Percentiles rank a stretch among this genome's conserved stretches.
phyloP scores from a whole-genome alignment of 495 filamentous ascomycete genomes.

The Xylaria nigripes region DNA sequence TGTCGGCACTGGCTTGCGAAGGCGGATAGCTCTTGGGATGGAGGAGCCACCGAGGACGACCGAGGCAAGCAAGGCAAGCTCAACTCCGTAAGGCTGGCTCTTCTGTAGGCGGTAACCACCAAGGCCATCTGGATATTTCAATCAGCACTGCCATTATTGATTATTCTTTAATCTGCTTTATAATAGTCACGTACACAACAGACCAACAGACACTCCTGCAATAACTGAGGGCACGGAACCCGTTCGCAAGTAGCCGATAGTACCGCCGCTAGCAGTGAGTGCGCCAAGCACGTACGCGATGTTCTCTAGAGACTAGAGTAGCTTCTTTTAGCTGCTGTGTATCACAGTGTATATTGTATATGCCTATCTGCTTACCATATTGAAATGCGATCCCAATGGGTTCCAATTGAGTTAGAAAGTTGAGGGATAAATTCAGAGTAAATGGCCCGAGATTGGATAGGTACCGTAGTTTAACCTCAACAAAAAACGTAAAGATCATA shows the following conservation, averaged over 20 bases:
- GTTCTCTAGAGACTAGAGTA: constrained; percentile 17
- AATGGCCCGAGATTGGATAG: neutral
- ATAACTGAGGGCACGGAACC: constrained; percentile 77
- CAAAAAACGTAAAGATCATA: neutral
- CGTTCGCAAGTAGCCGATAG: constrained; percentile 71
- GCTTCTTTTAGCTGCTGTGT: neutral
- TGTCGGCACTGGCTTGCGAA: constrained; percentile 67
- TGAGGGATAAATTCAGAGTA: neutral
- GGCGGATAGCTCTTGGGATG: constrained; percentile 74
- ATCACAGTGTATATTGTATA: neutral
- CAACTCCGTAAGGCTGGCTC: constrained; percentile 61
- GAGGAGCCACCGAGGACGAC: constrained; percentile 71
- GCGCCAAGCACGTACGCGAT: constrained; percentile 66
- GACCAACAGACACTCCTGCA: constrained; percentile 75
- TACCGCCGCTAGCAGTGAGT: constrained; percentile 79
- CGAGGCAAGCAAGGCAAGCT: constrained; percentile 70
- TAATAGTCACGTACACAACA: constrained; percentile 38
- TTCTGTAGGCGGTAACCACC: constrained; percentile 62
- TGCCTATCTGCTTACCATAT: constrained; percentile 6
- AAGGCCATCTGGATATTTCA: constrained; percentile 43
- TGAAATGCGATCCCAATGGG: neutral
- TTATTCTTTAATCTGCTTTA: neutral
- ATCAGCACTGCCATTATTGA: neutral
- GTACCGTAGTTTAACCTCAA: neutral
- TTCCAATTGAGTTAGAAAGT: neutral